These are phyloP conservation scores for Microbotryum lychnidis-dioicae DNA, from an alignment of 1,284 basidiomycete genomes.

Conservation along the genomic window DNA sequence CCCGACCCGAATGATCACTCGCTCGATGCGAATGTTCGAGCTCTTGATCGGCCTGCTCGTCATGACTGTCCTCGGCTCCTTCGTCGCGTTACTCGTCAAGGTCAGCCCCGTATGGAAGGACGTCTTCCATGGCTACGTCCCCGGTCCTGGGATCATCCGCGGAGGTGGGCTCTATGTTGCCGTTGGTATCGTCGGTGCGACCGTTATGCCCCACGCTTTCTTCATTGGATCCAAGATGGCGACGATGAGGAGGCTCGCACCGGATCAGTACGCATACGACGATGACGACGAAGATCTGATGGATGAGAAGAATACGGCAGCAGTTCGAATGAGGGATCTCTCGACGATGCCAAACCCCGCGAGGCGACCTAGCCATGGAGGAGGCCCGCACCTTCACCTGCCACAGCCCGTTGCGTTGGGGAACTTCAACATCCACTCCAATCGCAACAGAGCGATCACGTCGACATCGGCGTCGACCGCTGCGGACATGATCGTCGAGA, in stretches of 20 bases:
- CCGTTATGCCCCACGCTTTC: constrained; percentile 83
- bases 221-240: constrained; percentile 81
- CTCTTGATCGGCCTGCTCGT: constrained; percentile 59
- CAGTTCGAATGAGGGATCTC: neutral
- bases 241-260: constrained; percentile 58
- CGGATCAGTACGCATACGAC: constrained; percentile 20
- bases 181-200: constrained; percentile 64
- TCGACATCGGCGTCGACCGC: neutral
- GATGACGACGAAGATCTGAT: constrained; percentile 7
- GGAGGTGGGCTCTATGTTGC: constrained; percentile 68
- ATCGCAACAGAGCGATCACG: neutral
- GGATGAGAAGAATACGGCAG: neutral
- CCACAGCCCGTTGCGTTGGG: constrained; percentile 35
- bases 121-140: constrained; percentile 78
- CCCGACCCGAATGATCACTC: constrained; percentile 32
- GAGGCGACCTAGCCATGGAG: neutral
- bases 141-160: constrained; percentile 55
- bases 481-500: neutral
- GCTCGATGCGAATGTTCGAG: constrained; percentile 52
- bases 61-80: constrained; percentile 68
- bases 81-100: constrained; percentile 68
- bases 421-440: constrained; percentile 13
- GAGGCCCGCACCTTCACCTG: constrained; percentile 25
- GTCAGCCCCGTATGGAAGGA: constrained; percentile 65
- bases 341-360: neutral